phyloP scores from a whole-genome alignment of 129 eudicot genomes.

The Helianthus tuberosus region DNA sequence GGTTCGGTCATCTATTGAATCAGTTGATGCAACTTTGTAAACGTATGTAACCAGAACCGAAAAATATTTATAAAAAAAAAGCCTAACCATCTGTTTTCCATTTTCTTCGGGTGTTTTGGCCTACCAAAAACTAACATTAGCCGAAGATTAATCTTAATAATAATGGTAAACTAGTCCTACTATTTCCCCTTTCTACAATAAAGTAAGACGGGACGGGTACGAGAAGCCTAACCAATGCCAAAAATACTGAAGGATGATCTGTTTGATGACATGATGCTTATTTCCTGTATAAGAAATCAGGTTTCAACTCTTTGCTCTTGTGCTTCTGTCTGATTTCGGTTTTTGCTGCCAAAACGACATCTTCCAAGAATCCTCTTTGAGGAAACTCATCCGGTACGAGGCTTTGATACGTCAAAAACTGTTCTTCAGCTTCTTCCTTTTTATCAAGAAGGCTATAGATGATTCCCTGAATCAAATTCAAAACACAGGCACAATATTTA shows the following conservation, averaged over 20 bases:
- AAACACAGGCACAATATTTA: background rate
- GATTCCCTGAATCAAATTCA: conserved; percentile 64
- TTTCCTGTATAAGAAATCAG: conserved; percentile 41
- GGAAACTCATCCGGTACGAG: conserved; percentile 96
- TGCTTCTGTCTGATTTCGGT: conserved; percentile 61
- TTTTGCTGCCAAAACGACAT: conserved; percentile 87
- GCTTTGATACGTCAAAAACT: conserved; percentile 63
- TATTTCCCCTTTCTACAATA: background rate
- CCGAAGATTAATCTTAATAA: background rate
- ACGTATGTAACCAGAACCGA: no score
- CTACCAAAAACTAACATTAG: background rate
- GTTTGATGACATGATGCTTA: conserved; percentile 16
- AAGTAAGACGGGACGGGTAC: background rate
- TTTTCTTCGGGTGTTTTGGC: no score
- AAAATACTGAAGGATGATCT: conserved; percentile 6
- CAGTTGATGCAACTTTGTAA: no score
- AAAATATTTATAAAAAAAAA: no score
- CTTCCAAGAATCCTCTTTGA: conserved; percentile 84
- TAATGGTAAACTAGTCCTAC: background rate
- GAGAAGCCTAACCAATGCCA: background rate
- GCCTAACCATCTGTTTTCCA: no score
- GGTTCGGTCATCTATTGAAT: no score
- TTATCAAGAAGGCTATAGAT: conserved; percentile 74
- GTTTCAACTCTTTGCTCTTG: conserved; percentile 49
- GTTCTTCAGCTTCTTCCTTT: conserved; percentile 80